Base-by-base conservation (phyloP, 1,284 basidiomycete species). In the Cerrena zonata region DNA sequence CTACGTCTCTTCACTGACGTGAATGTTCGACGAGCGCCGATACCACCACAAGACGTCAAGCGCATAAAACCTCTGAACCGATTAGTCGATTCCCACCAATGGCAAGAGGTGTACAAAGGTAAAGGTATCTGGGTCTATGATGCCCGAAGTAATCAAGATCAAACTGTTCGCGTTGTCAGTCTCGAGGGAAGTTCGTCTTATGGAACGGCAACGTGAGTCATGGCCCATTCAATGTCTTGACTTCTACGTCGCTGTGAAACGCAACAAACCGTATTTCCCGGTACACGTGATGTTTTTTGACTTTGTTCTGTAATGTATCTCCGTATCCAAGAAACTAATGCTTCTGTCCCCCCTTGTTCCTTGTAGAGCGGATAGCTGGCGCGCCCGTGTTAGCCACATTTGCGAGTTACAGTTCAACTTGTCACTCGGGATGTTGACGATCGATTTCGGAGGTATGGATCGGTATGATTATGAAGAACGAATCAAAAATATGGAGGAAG, bases 281-380 rank as follows among this genome's bases (percentile, higher is more conserved):
- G n/a, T n/a, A n/a, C n/a, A n/a, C n/a, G n/a, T n/a, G n/a, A n/a
- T n/a, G n/a, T n/a, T n/a, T n/a, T n/a, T n/a, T n/a, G n/a, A n/a
- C n/a, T n/a, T n/a, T n/a, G n/a, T n/a, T n/a, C n/a, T n/a, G n/a
- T n/a, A n/a, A n/a, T n/a, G n/a, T n/a, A n/a, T n/a, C n/a, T n/a
- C n/a, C n/a, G n/a, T n/a, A n/a, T n/a, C n/a, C n/a, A n/a, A n/a
- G n/a, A n/a, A n/a, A n/a, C n/a, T n/a, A n/a, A n/a, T n/a, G n/a
- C n/a, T n/a, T n/a, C n/a, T n/a, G n/a, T n/a, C n/a, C n/a, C n/a
- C n/a, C n/a, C 13, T n/a, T 27, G 7, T 18, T 36, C 23, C 25
- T n/a, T 52, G 45, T 64, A 89, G 87, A 21, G 87, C 77, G 21
- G 87, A 90, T 58, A 89, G 86, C 59, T 90, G 86, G 86, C 77